Evolutionary conservation across 495 filamentous ascomycete genomes (phyloP), one percentile per base, ranked within the genome.

Genomic region (Daldinia concentrica): DNA sequence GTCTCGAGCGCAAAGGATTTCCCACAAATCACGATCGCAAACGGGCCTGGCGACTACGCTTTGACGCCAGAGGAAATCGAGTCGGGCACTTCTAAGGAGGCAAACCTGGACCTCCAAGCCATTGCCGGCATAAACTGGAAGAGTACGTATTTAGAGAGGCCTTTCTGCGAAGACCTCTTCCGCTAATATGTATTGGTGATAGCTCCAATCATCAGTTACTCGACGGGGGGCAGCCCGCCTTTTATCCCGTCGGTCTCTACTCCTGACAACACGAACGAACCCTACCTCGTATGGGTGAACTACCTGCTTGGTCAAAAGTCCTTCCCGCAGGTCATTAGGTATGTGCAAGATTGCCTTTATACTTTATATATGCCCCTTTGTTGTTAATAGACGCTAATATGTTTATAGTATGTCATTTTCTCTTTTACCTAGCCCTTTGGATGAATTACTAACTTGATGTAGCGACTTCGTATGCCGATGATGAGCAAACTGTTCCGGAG

Each of bases 381-480:
- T 17, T 41, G 19, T 48, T 24, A 24, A 61, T 32, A 14, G 52
- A 68, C n/a, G 39, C 69, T 72, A 64, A 72, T 54, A 17, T 50
- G 19, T 14, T 24, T 24, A 8, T 50, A 72, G 69, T 72, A 72
- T 64, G 69, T 72, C 3, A 48, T 48, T 6, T 19, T 8, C 0
- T 41, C 7, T 2, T 24, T 9, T 37, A 30, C 27, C 17, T 59
- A 24, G 32, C 8, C 6, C 26, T 45, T 22, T 4, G n/a, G 41
- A 24, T 12, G 30, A 9, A 19, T 64, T 24, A 45, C 64, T 72
- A 52, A 72, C 50, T 41, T 29, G 11, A 1, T 8, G 14, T 14
- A 72, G 69, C 91, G 37, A 93, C 89, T 48, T 93, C 90, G 0
- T 97, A 95, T 76, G 92, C 91, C 43, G 92, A 95, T 70, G 87